A percentile compares a stretch with the other conserved stretches of the same genome.
phyloP scores from a whole-genome alignment of 306 rosid genomes.

The Malus fusca region DNA sequence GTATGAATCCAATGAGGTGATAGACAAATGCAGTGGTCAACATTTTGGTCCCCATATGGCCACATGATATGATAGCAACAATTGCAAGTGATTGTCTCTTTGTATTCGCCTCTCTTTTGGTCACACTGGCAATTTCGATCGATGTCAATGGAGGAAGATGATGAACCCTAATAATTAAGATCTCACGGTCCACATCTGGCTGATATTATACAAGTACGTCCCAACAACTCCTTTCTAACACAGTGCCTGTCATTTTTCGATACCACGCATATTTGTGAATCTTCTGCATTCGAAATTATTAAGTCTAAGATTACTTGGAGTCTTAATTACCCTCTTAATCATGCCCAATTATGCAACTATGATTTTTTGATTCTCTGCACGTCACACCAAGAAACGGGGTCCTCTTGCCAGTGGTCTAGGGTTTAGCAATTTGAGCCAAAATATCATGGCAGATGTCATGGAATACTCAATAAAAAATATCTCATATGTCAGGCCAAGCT shows the following conservation, averaged over 20 bases:
- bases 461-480: background rate
- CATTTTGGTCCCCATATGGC: slow-evolving; percentile 13
- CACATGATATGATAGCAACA: slow-evolving; percentile 5
- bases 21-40: background rate
- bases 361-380: background rate
- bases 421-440: background rate
- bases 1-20: background rate
- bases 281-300: background rate
- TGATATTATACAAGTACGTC: slow-evolving; percentile 12
- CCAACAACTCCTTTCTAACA: slow-evolving; percentile 12
- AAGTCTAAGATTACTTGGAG: background rate
- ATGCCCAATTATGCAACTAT: background rate
- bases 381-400: background rate
- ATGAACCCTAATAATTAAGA: background rate
- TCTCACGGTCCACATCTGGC: slow-evolving; percentile 6
- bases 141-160: slow-evolving; percentile 1
- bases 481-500: too few species aligned
- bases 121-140: background rate
- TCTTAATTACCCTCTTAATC: background rate
- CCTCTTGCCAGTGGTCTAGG: too few species aligned
- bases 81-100: background rate
- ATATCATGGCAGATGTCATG: background rate
- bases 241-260: background rate
- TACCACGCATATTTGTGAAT: background rate
- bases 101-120: background rate